phyloP scores from a whole-genome alignment of 768 basidiomycete species.

The Auricularia auricula-judae region DNA sequence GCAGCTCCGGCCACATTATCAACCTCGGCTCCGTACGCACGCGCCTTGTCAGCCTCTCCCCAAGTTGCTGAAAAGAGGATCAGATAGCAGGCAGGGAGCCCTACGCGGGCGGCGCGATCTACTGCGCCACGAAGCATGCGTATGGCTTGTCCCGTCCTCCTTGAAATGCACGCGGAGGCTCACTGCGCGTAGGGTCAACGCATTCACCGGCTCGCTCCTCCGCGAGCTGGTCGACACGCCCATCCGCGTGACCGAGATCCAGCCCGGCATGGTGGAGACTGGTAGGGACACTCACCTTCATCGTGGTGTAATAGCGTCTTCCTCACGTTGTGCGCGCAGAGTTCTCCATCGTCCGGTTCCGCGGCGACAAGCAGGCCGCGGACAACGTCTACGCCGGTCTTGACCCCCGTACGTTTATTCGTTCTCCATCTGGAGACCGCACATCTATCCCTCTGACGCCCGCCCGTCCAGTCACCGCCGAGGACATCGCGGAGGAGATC shows the following conservation, averaged over 20 bases:
- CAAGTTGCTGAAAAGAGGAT: background rate
- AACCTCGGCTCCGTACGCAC: slow-evolving; percentile 50
- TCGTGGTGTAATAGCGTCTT: too few species aligned
- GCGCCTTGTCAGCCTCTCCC: background rate
- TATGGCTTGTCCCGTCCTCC: background rate
- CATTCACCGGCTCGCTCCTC: slow-evolving; percentile 74
- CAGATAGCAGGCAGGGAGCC: slow-evolving; percentile 78
- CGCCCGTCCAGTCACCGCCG: slow-evolving; percentile 47
- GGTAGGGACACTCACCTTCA: background rate
- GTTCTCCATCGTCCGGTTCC: slow-evolving; percentile 85
- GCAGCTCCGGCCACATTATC: slow-evolving; percentile 78
- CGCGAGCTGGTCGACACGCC: slow-evolving; percentile 86
- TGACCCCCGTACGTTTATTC: slow-evolving; percentile 40
- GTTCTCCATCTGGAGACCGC: too few species aligned
- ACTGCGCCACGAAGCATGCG: slow-evolving; percentile 84
- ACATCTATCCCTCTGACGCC: background rate
- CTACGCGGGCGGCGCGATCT: slow-evolving; percentile 86
- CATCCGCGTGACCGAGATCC: slow-evolving; percentile 89
- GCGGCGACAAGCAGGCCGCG: slow-evolving; percentile 72
- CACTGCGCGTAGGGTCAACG: slow-evolving; percentile 40
- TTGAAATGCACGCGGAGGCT: background rate
- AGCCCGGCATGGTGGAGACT: slow-evolving; percentile 38
- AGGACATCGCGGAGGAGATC: slow-evolving; percentile 95
- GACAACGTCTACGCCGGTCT: slow-evolving; percentile 87
- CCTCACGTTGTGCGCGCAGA: slow-evolving; percentile 26